Percentiles rank a stretch among this genome's conserved stretches.
These are phyloP conservation scores for Collybiopsis luxurians DNA, from an alignment of 768 basidiomycete species.

Conservation along the genomic window DNA sequence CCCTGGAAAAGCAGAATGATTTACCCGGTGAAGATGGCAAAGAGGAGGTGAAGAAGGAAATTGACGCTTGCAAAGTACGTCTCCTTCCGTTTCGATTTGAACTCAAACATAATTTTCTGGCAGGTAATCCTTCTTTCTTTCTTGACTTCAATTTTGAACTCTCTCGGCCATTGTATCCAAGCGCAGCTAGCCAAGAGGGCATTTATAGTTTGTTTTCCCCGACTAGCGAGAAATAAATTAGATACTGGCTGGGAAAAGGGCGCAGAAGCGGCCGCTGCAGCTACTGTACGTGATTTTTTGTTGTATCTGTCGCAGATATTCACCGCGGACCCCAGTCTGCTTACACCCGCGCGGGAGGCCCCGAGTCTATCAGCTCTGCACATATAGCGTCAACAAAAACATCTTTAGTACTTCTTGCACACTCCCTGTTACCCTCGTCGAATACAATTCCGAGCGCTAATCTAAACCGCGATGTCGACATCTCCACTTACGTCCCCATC, in stretches of 20 bases:
- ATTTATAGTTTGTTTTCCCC: constrained; percentile 44
- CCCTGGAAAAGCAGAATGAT: too few species aligned
- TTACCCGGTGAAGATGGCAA: background rate
- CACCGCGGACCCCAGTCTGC: background rate
- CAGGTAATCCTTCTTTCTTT: background rate
- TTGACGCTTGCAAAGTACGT: background rate
- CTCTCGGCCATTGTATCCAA: constrained; percentile 34
- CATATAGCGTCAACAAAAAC: too few species aligned
- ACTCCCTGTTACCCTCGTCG: background rate
- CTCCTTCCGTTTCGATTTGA: background rate
- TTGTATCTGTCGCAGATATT: background rate
- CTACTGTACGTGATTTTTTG: constrained; percentile 21
- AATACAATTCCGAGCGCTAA: background rate
- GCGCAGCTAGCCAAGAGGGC: constrained; percentile 44
- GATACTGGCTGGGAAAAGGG: constrained; percentile 38
- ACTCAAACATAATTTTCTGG: background rate
- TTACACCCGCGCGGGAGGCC: background rate
- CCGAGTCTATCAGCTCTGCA: too few species aligned
- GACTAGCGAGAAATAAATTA: constrained; percentile 29
- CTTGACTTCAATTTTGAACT: background rate
- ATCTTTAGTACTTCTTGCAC: background rate
- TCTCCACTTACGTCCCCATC: constrained; percentile 20
- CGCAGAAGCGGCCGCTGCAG: constrained; percentile 29
- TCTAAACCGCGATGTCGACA: background rate
- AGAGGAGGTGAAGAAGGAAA: background rate